Percentiles rank a stretch among this genome's conserved stretches.
Conservation (phyloP, 371 early-diverging fungal species). For the Mortierella sp. region DNA sequence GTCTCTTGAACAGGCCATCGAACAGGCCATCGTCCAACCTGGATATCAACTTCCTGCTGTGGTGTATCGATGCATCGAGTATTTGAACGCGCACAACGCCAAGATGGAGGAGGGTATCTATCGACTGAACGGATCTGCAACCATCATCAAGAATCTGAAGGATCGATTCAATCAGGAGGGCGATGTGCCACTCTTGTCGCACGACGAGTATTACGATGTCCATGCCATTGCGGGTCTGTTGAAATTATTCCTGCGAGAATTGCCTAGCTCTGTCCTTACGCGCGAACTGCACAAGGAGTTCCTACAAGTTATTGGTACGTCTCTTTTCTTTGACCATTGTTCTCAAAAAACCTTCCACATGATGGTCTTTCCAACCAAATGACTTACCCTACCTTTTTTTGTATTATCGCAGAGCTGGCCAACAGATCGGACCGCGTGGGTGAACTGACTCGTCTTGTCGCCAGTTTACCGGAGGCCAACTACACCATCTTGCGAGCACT, state of each 20-base stretch:
- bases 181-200: slow-evolving; percentile 57
- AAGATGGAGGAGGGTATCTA: slow-evolving; percentile 95
- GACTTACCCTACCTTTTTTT: not conserved
- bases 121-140: slow-evolving; percentile 84
- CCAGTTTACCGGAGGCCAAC: slow-evolving; percentile 84
- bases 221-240: slow-evolving; percentile 93
- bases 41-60: slow-evolving; percentile 89
- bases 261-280: slow-evolving; percentile 89
- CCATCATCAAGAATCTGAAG: slow-evolving; percentile 77
- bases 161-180: slow-evolving; percentile 79
- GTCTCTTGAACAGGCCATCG: slow-evolving; percentile 75
- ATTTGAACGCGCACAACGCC: slow-evolving; percentile 84
- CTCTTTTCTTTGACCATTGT: not conserved
- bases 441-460: slow-evolving; percentile 82
- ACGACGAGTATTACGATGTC: slow-evolving; percentile 75
- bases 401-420: slow-evolving; percentile 63
- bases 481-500: slow-evolving; percentile 89
- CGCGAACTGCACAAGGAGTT: slow-evolving; percentile 82
- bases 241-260: slow-evolving; percentile 91
- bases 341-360: not conserved
- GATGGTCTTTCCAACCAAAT: not conserved
- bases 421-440: slow-evolving; percentile 77
- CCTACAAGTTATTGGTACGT: slow-evolving; percentile 73
- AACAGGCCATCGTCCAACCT: slow-evolving; percentile 76
- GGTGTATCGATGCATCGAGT: slow-evolving; percentile 95